phyloP scores from a whole-genome alignment of 2,329 filamentous ascomycete genomes.

The Gaeumannomyces sp. region DNA sequence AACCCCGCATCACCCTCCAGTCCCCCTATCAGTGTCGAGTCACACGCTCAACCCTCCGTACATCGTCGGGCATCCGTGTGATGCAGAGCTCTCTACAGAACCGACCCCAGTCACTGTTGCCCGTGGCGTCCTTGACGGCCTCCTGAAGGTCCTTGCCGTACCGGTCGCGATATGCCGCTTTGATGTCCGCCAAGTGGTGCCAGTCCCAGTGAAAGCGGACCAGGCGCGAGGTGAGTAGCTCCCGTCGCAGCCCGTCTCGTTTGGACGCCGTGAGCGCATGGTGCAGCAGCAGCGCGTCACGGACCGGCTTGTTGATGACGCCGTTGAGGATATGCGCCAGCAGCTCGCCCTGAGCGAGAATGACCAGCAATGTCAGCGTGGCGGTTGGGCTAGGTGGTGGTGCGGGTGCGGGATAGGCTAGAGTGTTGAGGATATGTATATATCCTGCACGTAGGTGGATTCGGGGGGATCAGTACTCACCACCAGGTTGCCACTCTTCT shows the following conservation, averaged over 20 bases:
- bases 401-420: neutral
- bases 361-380: neutral
- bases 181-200: constrained; percentile 71
- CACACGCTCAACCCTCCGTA: constrained; percentile 42
- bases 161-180: constrained; percentile 70
- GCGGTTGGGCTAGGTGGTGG: neutral
- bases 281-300: constrained; percentile 83
- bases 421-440: neutral
- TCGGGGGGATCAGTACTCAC: constrained; percentile 48
- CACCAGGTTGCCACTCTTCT: constrained; percentile 86
- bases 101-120: constrained; percentile 62
- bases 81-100: constrained; percentile 70
- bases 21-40: neutral
- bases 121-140: constrained; percentile 71
- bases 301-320: constrained; percentile 89
- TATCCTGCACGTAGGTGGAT: neutral
- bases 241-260: constrained; percentile 67
- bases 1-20: too few relatives aligned
- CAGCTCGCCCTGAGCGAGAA: constrained; percentile 69
- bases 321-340: constrained; percentile 94
- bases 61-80: constrained; percentile 52
- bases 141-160: constrained; percentile 71
- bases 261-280: constrained; percentile 76
- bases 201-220: constrained; percentile 92
- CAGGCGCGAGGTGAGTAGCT: constrained; percentile 80